Conservation (phyloP, 345 rosid species). For the Aurinia saxatilis region DNA sequence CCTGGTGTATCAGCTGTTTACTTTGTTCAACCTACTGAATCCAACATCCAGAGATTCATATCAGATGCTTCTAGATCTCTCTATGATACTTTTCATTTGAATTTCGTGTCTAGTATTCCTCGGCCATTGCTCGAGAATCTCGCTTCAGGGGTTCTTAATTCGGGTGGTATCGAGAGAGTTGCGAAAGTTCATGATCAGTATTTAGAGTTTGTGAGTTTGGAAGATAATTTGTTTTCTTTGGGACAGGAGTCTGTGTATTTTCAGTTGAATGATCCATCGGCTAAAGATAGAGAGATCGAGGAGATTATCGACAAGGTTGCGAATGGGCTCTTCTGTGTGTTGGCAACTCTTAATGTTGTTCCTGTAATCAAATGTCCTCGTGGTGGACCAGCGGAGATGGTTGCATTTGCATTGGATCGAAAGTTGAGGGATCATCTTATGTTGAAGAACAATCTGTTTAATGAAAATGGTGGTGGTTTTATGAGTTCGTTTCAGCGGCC, state of each 20-base stretch:
- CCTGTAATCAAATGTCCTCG: slow-evolving; percentile 67
- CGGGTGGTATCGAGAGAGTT: slow-evolving; percentile 40
- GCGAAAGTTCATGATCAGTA: slow-evolving; percentile 75
- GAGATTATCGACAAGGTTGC: slow-evolving; percentile 59
- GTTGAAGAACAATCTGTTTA: slow-evolving; percentile 70
- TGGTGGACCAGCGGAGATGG: slow-evolving; percentile 86
- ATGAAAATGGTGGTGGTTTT: slow-evolving; percentile 58
- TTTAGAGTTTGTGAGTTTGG: slow-evolving; percentile 71
- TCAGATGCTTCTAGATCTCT: slow-evolving; percentile 55
- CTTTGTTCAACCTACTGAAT: slow-evolving; percentile 55
- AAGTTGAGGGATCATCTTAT: slow-evolving; percentile 70
- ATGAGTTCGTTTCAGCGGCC: slow-evolving; percentile 70
- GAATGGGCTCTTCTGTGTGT: slow-evolving; percentile 58
- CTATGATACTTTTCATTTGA: slow-evolving; percentile 61
- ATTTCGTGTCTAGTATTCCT: slow-evolving; percentile 63
- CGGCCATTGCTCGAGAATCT: slow-evolving; percentile 63
- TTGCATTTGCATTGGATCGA: slow-evolving; percentile 68
- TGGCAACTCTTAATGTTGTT: slow-evolving; percentile 63
- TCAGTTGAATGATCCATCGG: slow-evolving; percentile 74
- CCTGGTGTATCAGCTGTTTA: slow-evolving; percentile 68
- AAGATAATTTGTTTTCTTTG: slow-evolving; percentile 68
- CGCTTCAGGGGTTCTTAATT: slow-evolving; percentile 55
- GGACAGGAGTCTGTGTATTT: slow-evolving; percentile 53
- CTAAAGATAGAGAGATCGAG: slow-evolving; percentile 76
- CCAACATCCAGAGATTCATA: slow-evolving; percentile 52